These are phyloP conservation scores for Coemansia sp. DNA, from an alignment of 192 early-diverging fungal species.

Conservation along the genomic window DNA sequence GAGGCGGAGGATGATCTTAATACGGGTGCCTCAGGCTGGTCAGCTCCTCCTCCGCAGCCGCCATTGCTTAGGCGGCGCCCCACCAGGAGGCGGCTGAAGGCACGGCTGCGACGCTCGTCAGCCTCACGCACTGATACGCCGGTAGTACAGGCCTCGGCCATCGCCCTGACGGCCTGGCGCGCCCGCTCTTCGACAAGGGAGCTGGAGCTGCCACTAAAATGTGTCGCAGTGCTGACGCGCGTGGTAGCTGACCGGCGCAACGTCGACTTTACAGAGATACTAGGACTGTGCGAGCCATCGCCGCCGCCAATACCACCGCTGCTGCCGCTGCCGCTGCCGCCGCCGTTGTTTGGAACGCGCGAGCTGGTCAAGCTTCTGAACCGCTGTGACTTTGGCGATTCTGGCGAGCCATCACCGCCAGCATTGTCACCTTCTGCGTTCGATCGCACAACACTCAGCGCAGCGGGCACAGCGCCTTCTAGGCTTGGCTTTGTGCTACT, in stretches of 20 bases:
- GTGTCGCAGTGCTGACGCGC: background rate
- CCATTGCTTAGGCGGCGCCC: constrained; percentile 11
- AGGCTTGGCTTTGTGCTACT: constrained; percentile 34
- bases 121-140: constrained; percentile 41
- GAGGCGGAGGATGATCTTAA: constrained; percentile 1
- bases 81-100: constrained; percentile 29
- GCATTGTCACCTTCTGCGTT: background rate
- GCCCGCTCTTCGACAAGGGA: constrained; percentile 40
- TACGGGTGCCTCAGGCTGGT: background rate
- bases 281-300: background rate
- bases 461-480: constrained; percentile 4
- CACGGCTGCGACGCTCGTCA: constrained; percentile 24
- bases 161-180: constrained; percentile 41
- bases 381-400: constrained; percentile 17
- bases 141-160: constrained; percentile 49
- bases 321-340: background rate
- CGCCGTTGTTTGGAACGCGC: constrained; percentile 1
- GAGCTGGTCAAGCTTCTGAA: constrained; percentile 34
- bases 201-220: background rate
- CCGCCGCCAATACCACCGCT: background rate
- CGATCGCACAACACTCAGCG: constrained; percentile 1
- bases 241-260: constrained; percentile 42
- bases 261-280: background rate
- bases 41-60: background rate
- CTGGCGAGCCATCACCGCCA: background rate